These are phyloP conservation scores for Rhizopogon rudus DNA, from an alignment of 768 basidiomycete species.

Conservation along the genomic window DNA sequence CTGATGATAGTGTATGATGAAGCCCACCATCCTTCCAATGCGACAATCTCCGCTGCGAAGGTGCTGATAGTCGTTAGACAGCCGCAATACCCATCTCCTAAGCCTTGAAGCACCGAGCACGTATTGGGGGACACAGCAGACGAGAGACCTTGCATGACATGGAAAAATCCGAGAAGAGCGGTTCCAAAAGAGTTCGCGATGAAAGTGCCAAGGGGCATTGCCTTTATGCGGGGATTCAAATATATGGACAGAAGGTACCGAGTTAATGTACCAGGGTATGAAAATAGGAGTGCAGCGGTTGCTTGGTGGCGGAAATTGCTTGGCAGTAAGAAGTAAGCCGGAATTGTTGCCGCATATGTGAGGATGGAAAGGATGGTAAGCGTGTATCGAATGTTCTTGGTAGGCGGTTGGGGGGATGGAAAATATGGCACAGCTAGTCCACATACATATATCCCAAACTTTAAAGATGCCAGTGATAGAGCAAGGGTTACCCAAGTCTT, in stretches of 20 bases:
- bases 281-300: slow-evolving; percentile 84
- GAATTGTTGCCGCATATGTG: slow-evolving; percentile 69
- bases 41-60: slow-evolving; percentile 75
- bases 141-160: slow-evolving; percentile 56
- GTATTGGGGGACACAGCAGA: slow-evolving; percentile 39
- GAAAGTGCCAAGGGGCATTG: slow-evolving; percentile 78
- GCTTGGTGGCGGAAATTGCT: slow-evolving; percentile 66
- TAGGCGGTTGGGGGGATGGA: slow-evolving; percentile 38
- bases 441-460: slow-evolving; percentile 67
- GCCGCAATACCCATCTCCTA: slow-evolving; percentile 91
- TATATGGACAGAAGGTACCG: slow-evolving; percentile 72
- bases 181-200: slow-evolving; percentile 73
- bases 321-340: slow-evolving; percentile 75
- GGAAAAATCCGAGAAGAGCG: slow-evolving; percentile 72
- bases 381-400: slow-evolving; percentile 40
- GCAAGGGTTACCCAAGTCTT: slow-evolving; percentile 76
- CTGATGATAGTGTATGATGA: slow-evolving; percentile 68
- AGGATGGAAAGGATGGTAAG: slow-evolving; percentile 54
- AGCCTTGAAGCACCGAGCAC: slow-evolving; percentile 75
- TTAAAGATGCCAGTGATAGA: slow-evolving; percentile 70
- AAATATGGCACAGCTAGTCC: slow-evolving; percentile 35
- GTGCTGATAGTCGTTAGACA: slow-evolving; percentile 94
- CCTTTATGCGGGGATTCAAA: slow-evolving; percentile 60
- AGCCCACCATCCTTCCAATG: slow-evolving; percentile 51
- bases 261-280: slow-evolving; percentile 82